Base-by-base conservation (phyloP, 2,329 filamentous ascomycete species). In the Chalara sp. region DNA sequence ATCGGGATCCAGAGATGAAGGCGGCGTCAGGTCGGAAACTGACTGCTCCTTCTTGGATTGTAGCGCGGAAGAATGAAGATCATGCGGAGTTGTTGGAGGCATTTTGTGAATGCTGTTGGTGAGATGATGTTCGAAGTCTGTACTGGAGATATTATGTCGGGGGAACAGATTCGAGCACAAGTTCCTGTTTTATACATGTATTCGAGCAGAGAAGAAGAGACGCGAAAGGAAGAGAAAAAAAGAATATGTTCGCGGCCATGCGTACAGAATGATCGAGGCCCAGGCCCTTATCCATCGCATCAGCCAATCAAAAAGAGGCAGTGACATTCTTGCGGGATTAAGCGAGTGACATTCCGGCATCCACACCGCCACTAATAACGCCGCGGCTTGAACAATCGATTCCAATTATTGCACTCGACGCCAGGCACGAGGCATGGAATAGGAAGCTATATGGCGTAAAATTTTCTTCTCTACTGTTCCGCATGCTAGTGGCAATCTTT, bases 1-100 rank as follows among this genome's bases (percentile, higher is more conserved):
- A 30, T 57, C 54, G 30, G 40, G 45, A 32, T 30, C 3, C 12
- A 45, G 43, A 32, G 43, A 45, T 29, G 3, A 30, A 45, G 43
- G 43, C 13, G 39, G 44, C 5, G 32, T 12, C n/a, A 32, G 32
- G 6, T 35, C 28, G 6, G 30, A 13, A 35, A 28, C 45, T 13
- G 13, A n/a, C 10, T 28, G n/a, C 40, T 43, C 40, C 40, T 43
- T 43, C n/a, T 5, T 4, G 3, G 6, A 2, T 43, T 43, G 40
- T 11, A 43, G 40, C 13, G 13, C 40, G 8, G 40, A 21, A 3
- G 21, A 21, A 21, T 21, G 3, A 28, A 43, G 6, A 43, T 43
- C 7, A 12, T 28, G 13, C 35, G 35, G 35, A 21, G 8, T 43
- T 43, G 8, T 43, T 43, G n/a, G 13, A 28, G 40, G 7, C 13